phyloP scores from a whole-genome alignment of 805 yeast species.

The Groenewaldozyma salmanticensis region DNA sequence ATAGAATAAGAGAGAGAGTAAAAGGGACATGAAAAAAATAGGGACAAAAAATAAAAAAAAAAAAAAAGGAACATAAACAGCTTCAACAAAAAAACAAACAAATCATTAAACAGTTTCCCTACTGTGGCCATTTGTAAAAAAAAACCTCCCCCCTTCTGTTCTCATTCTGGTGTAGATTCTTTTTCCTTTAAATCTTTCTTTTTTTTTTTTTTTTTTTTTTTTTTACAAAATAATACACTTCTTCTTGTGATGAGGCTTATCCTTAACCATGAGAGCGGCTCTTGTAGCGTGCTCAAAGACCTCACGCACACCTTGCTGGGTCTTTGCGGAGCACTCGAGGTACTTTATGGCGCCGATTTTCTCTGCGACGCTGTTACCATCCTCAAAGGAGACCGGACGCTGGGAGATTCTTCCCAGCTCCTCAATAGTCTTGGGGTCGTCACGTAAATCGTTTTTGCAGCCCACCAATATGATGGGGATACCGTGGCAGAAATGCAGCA shows the following conservation, averaged over 20 bases:
- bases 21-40: not conserved
- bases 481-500: conserved; percentile 86
- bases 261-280: conserved; percentile 70
- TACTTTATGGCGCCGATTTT: conserved; percentile 82
- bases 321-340: conserved; percentile 87
- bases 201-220: too few species aligned
- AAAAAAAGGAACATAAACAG: not conserved
- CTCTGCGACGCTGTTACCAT: conserved; percentile 80
- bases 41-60: not conserved
- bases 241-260: conserved; percentile 43
- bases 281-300: conserved; percentile 90
- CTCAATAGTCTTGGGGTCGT: conserved; percentile 69
- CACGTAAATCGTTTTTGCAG: conserved; percentile 82
- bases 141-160: too few species aligned
- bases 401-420: conserved; percentile 64
- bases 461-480: conserved; percentile 90
- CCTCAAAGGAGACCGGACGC: conserved; percentile 71
- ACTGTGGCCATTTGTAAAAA: too few species aligned
- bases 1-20: not conserved
- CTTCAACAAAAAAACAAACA: not conserved
- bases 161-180: too few species aligned
- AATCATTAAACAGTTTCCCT: too few species aligned
- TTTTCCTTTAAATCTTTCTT: too few species aligned
- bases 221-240: conserved; percentile 60
- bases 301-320: conserved; percentile 85